Evolutionary conservation across 2,329 filamentous ascomycete genomes (phyloP).

Genomic region (Trichophyton benhamiae): DNA sequence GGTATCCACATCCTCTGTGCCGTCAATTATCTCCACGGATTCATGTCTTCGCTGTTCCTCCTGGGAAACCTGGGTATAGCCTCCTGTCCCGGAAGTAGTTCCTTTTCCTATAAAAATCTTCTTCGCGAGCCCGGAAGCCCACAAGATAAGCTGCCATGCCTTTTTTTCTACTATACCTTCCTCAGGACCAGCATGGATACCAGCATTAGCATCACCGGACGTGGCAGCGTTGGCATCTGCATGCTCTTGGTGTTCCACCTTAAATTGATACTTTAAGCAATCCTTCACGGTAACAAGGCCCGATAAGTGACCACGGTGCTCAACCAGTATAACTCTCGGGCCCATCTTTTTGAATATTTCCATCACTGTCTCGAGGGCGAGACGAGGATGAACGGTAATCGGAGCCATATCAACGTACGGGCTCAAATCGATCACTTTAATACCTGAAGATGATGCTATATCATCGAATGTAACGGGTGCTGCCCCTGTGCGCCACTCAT

Average conservation of each 20-base stretch:
- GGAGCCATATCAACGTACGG: constrained; percentile 83
- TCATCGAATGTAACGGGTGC: constrained; percentile 47
- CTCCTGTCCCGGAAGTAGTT: constrained; percentile 15
- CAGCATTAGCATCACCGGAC: constrained; percentile 14
- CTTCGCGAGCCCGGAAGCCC: constrained; percentile 16
- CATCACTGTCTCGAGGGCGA: constrained; percentile 94
- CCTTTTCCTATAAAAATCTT: not conserved
- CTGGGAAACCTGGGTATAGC: constrained; percentile 26
- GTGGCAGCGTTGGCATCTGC: constrained; percentile 24
- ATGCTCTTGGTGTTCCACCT: constrained; percentile 76
- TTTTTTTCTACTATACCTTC: constrained; percentile 24
- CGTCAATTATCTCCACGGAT: constrained; percentile 37
- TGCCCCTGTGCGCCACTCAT: not conserved
- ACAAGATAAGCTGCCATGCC: constrained; percentile 28
- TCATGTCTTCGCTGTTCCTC: constrained; percentile 17
- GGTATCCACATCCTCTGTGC: constrained; percentile 40
- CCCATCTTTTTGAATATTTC: constrained; percentile 98
- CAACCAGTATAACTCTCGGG: constrained; percentile 80
- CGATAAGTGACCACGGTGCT: constrained; percentile 70
- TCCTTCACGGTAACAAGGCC: constrained; percentile 94
- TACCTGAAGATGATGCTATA: constrained; percentile 44
- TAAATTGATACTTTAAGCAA: constrained; percentile 94
- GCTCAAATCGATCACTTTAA: constrained; percentile 61
- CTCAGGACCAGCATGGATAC: constrained; percentile 12
- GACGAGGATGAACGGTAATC: constrained; percentile 76